phyloP scores from a whole-genome alignment of 495 filamentous ascomycete species.

The Lasiosphaeria ovina region DNA sequence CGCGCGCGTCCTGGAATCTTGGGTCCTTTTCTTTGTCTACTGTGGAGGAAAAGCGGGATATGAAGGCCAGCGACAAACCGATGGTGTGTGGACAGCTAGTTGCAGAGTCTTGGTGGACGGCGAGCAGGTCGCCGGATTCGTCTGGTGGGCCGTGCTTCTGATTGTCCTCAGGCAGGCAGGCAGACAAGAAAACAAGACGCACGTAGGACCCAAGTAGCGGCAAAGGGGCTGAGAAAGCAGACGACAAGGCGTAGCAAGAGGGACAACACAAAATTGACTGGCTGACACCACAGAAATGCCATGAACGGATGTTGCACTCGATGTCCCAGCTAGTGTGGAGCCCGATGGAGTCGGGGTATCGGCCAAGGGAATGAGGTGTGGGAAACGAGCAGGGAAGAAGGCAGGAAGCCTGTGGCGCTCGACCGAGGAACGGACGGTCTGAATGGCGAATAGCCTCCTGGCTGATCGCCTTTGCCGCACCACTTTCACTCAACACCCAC shows the following conservation, averaged over 20 bases:
- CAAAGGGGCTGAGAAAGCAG: background rate
- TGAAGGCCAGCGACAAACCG: background rate
- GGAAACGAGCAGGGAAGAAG: background rate
- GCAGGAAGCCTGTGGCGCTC: background rate
- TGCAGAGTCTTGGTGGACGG: background rate
- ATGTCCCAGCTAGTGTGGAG: background rate
- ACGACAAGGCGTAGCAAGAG: slow-evolving; percentile 1
- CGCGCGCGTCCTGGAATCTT: no score
- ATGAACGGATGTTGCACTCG: slow-evolving; percentile 6
- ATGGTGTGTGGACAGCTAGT: background rate
- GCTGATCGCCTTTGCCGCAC: background rate
- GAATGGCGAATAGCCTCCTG: background rate
- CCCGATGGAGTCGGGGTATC: background rate
- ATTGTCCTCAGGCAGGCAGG: background rate
- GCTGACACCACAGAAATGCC: background rate
- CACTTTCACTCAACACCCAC: background rate
- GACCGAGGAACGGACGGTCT: background rate
- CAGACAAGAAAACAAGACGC: background rate
- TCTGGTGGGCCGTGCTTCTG: background rate
- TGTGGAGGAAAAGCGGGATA: no score
- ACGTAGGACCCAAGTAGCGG: background rate
- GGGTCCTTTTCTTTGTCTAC: no score
- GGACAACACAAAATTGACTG: background rate
- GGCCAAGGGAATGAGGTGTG: slow-evolving; percentile 3
- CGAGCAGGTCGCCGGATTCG: background rate